Percentiles rank a stretch among this genome's conserved stretches.
These are phyloP conservation scores for Aspergillus glaucus DNA, from an alignment of 2,329 filamentous ascomycete genomes.

Conservation along the genomic window DNA sequence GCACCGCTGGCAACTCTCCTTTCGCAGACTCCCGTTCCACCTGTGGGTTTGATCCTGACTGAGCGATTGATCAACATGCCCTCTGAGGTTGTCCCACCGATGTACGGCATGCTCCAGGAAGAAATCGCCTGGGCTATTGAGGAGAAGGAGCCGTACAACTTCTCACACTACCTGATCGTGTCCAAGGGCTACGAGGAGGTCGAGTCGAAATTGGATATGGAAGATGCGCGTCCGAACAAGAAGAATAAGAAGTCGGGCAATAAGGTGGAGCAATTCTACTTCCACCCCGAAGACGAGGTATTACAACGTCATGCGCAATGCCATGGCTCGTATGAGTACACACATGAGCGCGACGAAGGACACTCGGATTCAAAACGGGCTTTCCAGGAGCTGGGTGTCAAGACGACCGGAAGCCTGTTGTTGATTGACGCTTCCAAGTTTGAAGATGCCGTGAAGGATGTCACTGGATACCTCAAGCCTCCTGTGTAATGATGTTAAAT, in stretches of 20 bases:
- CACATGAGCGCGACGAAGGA: constrained; percentile 68
- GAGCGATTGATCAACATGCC: constrained; percentile 96
- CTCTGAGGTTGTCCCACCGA: constrained; percentile 81
- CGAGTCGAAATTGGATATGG: constrained; percentile 68
- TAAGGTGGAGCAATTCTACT: constrained; percentile 67
- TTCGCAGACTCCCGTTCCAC: constrained; percentile 44
- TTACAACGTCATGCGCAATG: constrained; percentile 69
- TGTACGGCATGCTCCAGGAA: constrained; percentile 90
- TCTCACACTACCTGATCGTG: constrained; percentile 85
- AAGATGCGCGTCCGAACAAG: constrained; percentile 55
- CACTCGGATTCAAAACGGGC: constrained; percentile 86
- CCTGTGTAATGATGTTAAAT: constrained; percentile 28
- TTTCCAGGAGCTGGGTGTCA: constrained; percentile 89
- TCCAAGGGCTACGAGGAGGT: constrained; percentile 92
- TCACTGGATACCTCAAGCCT: constrained; percentile 65
- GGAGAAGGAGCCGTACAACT: constrained; percentile 86
- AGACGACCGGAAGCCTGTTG: constrained; percentile 76
- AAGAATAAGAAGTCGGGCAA: constrained; percentile 56
- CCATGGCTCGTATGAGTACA: constrained; percentile 67
- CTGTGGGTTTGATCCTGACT: constrained; percentile 80
- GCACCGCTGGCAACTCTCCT: constrained; percentile 55
- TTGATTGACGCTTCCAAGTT: constrained; percentile 78
- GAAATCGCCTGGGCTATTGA: constrained; percentile 84
- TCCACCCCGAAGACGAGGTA: constrained; percentile 93
- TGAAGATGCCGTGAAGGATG: constrained; percentile 65